Evolutionary conservation across 345 rosid genomes (phyloP).

Genomic region (Hibiscus trionum): DNA sequence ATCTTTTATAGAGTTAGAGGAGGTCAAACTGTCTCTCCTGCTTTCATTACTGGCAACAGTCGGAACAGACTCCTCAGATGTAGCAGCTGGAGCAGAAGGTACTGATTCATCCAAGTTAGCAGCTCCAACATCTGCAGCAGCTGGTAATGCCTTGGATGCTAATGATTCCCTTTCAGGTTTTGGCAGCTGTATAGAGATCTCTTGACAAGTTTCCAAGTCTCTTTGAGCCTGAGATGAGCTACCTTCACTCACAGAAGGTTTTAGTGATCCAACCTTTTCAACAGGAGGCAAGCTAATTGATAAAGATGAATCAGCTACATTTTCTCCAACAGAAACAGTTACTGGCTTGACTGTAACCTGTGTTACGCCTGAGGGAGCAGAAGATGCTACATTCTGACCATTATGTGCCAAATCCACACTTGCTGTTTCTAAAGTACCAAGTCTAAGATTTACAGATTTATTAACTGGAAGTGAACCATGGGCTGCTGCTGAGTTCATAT

Average conservation of each 20-base stretch:
- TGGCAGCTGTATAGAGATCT: conserved; percentile 28
- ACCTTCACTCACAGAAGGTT: conserved; percentile 30
- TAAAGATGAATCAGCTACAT: conserved; percentile 21
- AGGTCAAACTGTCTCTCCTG: conserved; percentile 29
- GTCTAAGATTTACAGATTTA: conserved; percentile 35
- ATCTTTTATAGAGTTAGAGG: conserved; percentile 51
- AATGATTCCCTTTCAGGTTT: conserved; percentile 32
- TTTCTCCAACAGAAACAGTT: conserved; percentile 34
- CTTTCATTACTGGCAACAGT: conserved; percentile 22
- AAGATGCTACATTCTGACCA: background rate
- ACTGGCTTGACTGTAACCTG: conserved; percentile 51
- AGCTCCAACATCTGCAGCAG: conserved; percentile 18
- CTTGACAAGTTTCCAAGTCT: conserved; percentile 28
- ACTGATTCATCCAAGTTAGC: conserved; percentile 15
- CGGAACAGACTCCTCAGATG: conserved; percentile 24
- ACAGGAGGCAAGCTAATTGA: conserved; percentile 20
- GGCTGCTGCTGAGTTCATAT: conserved; percentile 39
- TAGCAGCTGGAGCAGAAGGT: conserved; percentile 18
- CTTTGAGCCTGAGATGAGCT: conserved; percentile 23
- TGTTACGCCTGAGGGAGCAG: conserved; percentile 20
- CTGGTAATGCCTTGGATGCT: conserved; percentile 20
- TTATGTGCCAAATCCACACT: background rate
- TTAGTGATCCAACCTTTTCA: conserved; percentile 41
- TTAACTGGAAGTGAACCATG: conserved; percentile 27
- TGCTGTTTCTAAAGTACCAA: conserved; percentile 25